Evolutionary conservation across 345 rosid genomes (phyloP), one percentile per base, ranked within the genome.

Genomic region (Heritiera littoralis): DNA sequence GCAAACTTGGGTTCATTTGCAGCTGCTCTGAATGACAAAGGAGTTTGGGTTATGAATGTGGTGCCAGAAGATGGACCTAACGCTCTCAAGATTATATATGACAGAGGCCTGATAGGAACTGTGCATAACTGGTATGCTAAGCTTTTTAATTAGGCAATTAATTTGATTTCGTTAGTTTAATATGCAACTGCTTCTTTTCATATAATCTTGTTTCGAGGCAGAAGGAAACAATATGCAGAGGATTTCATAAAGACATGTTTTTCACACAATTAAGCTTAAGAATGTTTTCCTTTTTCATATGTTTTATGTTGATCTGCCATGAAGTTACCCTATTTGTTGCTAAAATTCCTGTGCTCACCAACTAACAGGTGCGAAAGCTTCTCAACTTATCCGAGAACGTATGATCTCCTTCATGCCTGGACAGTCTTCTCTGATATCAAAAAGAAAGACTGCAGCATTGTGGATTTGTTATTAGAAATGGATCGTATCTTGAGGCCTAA

Each of bases 41-140:
- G 92, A 77, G 93, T 91, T 1, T 93, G 99, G 99, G 94, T 92
- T 58, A 95, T 93, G 98, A 92, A 91, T 83, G 96, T 92, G 41
- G 92, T 91, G 74, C 87, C 93, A 3, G 88, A 88, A 20, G 94
- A 93, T 12, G 96, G 95, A 65, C 97, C 92, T 28, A 93, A 92
- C 87, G 93, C 94, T 7, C 86, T 95, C 9, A 93, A 93, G 85
- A 78, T 92, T 78, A 85, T 95, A 68, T 93, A 92, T 66, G 98
- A 95, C 85, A 87, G 99, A 72, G 97, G 98, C 82, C 81, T 95
- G 40, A 91, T 95, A 20, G 94, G 99, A 77, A 49, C 91, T 30
- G 73, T 85, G 63, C 98, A 95, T 81, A 89, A 81, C 92, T 95
- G 99, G 99, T 93, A 91, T 45, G 84, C 32, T n/a, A 7, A 49